Percentiles rank a stretch among this genome's conserved stretches.
phyloP scores from a whole-genome alignment of 2,329 filamentous ascomycete genomes.

The Rhynchosporium agropyri region DNA sequence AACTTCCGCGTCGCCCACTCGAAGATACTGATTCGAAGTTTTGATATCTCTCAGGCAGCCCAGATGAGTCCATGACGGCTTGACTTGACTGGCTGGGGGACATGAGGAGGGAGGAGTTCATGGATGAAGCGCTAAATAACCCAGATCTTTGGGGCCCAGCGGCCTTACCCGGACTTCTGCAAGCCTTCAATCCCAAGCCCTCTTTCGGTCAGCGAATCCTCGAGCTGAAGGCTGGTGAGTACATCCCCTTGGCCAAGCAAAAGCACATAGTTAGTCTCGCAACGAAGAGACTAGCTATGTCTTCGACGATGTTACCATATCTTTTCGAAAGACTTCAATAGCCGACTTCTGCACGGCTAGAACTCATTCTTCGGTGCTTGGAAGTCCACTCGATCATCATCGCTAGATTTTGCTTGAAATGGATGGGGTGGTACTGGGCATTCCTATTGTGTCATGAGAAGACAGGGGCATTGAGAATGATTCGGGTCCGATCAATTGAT shows the following conservation, averaged over 20 bases:
- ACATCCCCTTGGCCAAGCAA: background rate
- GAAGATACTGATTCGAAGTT: no score
- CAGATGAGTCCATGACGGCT: background rate
- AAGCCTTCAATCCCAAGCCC: background rate
- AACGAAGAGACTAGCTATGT: background rate
- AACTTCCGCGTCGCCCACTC: no score
- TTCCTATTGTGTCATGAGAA: background rate
- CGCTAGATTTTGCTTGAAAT: conserved; percentile 1
- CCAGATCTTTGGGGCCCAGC: conserved; percentile 4
- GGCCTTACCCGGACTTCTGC: background rate
- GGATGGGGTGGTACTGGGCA: background rate
- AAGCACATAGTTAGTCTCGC: background rate
- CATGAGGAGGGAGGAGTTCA: background rate
- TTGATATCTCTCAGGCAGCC: no score
- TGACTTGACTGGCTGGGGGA: background rate
- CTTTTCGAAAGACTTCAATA: background rate
- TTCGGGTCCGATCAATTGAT: background rate
- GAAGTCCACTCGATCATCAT: background rate
- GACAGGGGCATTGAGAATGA: background rate
- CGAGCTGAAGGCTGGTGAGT: background rate
- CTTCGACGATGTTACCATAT: background rate
- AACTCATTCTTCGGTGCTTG: background rate
- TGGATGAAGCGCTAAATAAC: background rate
- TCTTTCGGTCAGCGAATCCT: background rate
- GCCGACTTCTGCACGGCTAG: background rate